Evolutionary conservation across 176 grass and related monocot species (phyloP).

Genomic region (Elaeis guineensis): DNA sequence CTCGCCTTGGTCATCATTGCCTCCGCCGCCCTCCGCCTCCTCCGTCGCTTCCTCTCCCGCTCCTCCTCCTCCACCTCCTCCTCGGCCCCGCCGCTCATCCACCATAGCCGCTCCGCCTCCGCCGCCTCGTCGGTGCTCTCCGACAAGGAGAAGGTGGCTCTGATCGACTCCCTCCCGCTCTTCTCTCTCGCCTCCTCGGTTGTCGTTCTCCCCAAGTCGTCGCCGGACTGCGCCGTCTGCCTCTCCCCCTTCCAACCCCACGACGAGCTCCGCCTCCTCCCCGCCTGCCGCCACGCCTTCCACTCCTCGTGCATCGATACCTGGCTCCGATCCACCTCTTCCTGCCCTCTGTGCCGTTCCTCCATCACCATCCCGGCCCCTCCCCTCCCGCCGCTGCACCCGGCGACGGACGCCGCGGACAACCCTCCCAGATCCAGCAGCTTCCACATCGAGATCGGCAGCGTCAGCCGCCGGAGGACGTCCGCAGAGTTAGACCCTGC

Average conservation of each 20-base stretch:
- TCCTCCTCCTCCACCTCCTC: neutral
- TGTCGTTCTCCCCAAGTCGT: slow-evolving; percentile 68
- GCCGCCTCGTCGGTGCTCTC: slow-evolving; percentile 3
- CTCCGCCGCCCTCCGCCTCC: slow-evolving; percentile 66
- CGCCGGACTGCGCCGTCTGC: slow-evolving; percentile 86
- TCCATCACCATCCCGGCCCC: slow-evolving; percentile 54
- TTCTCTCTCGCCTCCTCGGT: slow-evolving; percentile 76
- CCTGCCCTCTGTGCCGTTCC: slow-evolving; percentile 86
- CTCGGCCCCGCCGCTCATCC: slow-evolving; percentile 6
- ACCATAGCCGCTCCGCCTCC: slow-evolving; percentile 10
- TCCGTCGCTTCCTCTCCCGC: slow-evolving; percentile 54
- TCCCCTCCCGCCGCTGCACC: slow-evolving; percentile 18
- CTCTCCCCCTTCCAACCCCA: slow-evolving; percentile 63
- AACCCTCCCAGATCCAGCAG: slow-evolving; percentile 37
- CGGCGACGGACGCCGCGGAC: slow-evolving; percentile 11
- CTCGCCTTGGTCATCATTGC: slow-evolving; percentile 58
- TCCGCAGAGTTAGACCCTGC: too few relatives aligned
- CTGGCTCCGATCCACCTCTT: slow-evolving; percentile 75
- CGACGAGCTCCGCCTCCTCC: slow-evolving; percentile 79
- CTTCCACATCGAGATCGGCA: slow-evolving; percentile 84
- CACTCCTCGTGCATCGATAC: slow-evolving; percentile 78
- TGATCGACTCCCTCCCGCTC: slow-evolving; percentile 75
- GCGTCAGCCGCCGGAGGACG: slow-evolving; percentile 51
- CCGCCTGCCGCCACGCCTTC: slow-evolving; percentile 85
- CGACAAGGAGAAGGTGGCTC: slow-evolving; percentile 44